Percentiles rank a stretch among this genome's conserved stretches.
These are phyloP conservation scores for Cystobasidiopsis lactophilus DNA, from an alignment of 768 basidiomycete species.

Conservation along the genomic window DNA sequence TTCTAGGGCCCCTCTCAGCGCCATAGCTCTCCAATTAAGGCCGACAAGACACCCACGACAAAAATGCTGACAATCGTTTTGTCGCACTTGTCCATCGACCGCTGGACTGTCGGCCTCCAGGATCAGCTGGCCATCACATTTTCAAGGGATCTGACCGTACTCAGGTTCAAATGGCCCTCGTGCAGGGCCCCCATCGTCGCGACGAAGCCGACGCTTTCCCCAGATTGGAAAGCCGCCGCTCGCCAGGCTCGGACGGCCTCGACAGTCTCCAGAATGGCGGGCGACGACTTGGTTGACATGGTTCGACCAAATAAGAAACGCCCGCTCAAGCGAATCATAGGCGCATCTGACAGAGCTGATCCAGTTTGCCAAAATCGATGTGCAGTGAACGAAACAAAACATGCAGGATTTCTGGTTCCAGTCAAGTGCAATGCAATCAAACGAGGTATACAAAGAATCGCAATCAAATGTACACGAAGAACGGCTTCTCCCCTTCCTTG, in stretches of 20 bases:
- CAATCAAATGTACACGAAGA: conserved; percentile 17
- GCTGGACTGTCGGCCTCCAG: conserved; percentile 35
- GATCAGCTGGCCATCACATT: neutral
- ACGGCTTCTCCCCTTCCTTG: conserved; percentile 18
- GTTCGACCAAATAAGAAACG: no score
- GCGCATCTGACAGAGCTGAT: no score
- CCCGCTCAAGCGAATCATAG: no score
- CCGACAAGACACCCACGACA: conserved; percentile 32
- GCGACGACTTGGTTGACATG: conserved; percentile 5
- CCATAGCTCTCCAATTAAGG: no score
- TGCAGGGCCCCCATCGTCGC: conserved; percentile 96
- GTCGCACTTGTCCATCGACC: conserved; percentile 55
- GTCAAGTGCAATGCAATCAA: no score
- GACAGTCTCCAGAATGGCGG: conserved; percentile 34
- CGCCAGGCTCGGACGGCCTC: conserved; percentile 53
- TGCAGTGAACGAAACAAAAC: no score
- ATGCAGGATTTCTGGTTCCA: no score
- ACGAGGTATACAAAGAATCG: no score
- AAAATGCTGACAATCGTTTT: conserved; percentile 84
- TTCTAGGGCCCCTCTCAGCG: no score
- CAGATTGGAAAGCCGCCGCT: conserved; percentile 34
- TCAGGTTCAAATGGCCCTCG: conserved; percentile 72
- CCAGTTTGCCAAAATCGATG: no score
- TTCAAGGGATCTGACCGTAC: no score
- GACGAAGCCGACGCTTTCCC: conserved; percentile 69